phyloP scores from a whole-genome alignment of 371 early-diverging fungal genomes.

The Rhizopus microsporus region DNA sequence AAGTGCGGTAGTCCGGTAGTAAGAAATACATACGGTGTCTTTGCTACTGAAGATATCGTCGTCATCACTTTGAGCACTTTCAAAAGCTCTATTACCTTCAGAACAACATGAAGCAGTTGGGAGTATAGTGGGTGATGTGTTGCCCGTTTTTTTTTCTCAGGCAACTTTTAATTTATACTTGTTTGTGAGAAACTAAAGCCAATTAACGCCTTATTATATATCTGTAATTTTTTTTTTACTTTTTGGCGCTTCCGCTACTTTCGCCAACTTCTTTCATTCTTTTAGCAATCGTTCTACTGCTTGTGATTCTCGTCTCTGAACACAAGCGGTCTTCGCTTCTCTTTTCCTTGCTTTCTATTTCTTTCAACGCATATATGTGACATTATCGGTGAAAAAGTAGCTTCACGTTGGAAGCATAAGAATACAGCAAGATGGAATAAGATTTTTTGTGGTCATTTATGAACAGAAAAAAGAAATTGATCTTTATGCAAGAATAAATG shows the following conservation, averaged over 20 bases:
- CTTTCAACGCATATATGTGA: too few species aligned
- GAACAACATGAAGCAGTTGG: neutral
- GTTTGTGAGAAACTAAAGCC: neutral
- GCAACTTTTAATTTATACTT: conserved; percentile 1
- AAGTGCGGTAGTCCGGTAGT: conserved; percentile 6
- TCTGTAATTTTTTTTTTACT: conserved; percentile 8
- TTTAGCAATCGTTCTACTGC: too few species aligned
- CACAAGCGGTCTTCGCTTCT: too few species aligned
- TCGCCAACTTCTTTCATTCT: too few species aligned
- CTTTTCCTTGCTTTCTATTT: too few species aligned
- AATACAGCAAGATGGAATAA: too few species aligned
- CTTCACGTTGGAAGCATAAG: too few species aligned
- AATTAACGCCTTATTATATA: conserved; percentile 3
- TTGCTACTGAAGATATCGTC: conserved; percentile 1
- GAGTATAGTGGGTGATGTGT: conserved; percentile 2
- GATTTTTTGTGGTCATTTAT: too few species aligned
- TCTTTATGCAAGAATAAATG: too few species aligned
- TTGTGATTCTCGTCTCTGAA: too few species aligned
- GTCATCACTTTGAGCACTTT: conserved; percentile 8
- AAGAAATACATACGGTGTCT: conserved; percentile 9
- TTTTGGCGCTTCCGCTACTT: neutral
- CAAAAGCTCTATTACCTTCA: conserved; percentile 1
- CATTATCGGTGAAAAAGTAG: too few species aligned
- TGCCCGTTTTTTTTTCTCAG: neutral
- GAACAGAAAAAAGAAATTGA: too few species aligned